These are phyloP conservation scores for Breynia disticha DNA, from an alignment of 441 rosid genomes.

Conservation along the genomic window DNA sequence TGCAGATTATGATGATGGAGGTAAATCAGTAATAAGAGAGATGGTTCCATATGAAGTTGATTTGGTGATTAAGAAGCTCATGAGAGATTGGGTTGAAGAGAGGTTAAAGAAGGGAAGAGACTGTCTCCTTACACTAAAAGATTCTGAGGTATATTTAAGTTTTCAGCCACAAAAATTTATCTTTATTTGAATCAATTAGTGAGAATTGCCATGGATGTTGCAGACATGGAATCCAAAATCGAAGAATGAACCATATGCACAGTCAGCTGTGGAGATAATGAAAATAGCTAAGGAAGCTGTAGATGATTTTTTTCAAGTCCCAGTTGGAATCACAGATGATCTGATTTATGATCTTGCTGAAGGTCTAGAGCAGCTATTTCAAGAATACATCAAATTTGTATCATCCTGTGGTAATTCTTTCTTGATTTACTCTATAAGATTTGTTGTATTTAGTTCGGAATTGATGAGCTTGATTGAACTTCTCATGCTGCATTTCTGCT, in stretches of 20 bases:
- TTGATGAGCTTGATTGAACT: background rate
- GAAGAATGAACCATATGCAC: slow-evolving; percentile 75
- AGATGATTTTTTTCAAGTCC: slow-evolving; percentile 71
- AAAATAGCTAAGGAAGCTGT: slow-evolving; percentile 47
- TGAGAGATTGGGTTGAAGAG: slow-evolving; percentile 64
- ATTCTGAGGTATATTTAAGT: slow-evolving; percentile 51
- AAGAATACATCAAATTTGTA: slow-evolving; percentile 58
- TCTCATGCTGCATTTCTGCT: background rate
- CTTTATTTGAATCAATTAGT: background rate
- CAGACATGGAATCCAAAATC: slow-evolving; percentile 95
- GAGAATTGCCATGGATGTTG: slow-evolving; percentile 10
- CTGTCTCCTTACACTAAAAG: slow-evolving; percentile 43
- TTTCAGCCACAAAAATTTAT: too few species aligned
- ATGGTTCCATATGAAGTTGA: slow-evolving; percentile 89
- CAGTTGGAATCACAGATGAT: slow-evolving; percentile 60
- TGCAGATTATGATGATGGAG: slow-evolving; percentile 75
- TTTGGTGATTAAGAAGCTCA: slow-evolving; percentile 40
- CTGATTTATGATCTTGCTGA: slow-evolving; percentile 58
- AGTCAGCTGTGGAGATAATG: slow-evolving; percentile 61
- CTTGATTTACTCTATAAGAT: too few species aligned
- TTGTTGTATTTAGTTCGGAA: background rate
- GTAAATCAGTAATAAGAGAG: slow-evolving; percentile 64
- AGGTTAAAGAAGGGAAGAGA: slow-evolving; percentile 47
- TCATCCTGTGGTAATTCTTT: slow-evolving; percentile 55
- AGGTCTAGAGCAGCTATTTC: slow-evolving; percentile 56